These are phyloP conservation scores for Suillus subluteus DNA, from an alignment of 768 basidiomycete genomes.

Conservation along the genomic window DNA sequence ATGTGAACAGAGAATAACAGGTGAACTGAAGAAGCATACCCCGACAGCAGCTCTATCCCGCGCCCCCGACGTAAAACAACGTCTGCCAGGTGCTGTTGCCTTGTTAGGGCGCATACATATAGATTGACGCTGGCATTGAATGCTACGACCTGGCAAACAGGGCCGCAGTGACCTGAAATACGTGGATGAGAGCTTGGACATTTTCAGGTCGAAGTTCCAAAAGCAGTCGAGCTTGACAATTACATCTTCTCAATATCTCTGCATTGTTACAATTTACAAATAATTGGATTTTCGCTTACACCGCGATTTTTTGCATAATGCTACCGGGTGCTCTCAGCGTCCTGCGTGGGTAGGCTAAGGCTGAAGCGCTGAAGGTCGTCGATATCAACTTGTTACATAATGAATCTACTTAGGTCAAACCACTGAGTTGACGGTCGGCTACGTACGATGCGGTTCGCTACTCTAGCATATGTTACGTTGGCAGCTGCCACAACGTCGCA, in stretches of 20 bases:
- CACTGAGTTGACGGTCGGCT: too few relatives aligned
- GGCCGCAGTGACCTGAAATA: not conserved
- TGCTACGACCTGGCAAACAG: not conserved
- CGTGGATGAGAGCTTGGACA: constrained; percentile 2
- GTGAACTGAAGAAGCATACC: constrained; percentile 22
- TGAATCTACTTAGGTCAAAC: too few relatives aligned
- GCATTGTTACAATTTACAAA: not conserved
- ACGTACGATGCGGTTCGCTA: not conserved
- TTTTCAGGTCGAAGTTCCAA: constrained; percentile 2
- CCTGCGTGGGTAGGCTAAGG: too few relatives aligned
- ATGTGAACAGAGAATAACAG: not conserved
- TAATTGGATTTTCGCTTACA: not conserved
- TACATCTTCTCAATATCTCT: not conserved
- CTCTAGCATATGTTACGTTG: not conserved
- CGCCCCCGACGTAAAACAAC: constrained; percentile 22
- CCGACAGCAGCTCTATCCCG: constrained; percentile 40
- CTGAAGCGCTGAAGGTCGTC: too few relatives aligned
- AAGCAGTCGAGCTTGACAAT: not conserved
- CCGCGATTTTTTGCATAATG: too few relatives aligned
- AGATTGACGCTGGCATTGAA: not conserved
- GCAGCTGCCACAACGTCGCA: not conserved
- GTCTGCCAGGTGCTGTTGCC: not conserved
- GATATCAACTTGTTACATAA: too few relatives aligned
- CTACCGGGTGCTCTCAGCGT: not conserved
- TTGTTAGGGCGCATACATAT: not conserved